phyloP scores from a whole-genome alignment of 2,329 filamentous ascomycete genomes.

The Fusarium tricinctum region DNA sequence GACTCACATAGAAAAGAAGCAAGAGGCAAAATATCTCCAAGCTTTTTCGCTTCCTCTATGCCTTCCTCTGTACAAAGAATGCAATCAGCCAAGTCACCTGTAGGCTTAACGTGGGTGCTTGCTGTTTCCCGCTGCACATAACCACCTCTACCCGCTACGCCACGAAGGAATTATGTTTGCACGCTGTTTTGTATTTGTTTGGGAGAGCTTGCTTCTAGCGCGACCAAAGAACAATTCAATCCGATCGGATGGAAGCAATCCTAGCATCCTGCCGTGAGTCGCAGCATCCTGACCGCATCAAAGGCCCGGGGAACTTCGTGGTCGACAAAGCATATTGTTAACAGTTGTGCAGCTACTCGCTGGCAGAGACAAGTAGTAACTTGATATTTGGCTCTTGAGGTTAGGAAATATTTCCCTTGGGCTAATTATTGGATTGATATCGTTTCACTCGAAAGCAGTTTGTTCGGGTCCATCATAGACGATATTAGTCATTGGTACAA shows the following conservation, averaged over 20 bases:
- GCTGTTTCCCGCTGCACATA: slow-evolving; percentile 42
- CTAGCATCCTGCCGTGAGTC: background rate
- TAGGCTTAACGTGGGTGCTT: slow-evolving; percentile 32
- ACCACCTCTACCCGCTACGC: slow-evolving; percentile 22
- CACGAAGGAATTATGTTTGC: slow-evolving; percentile 20
- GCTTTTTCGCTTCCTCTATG: background rate
- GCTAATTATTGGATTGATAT: background rate
- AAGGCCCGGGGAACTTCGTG: background rate
- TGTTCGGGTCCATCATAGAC: slow-evolving; percentile 19
- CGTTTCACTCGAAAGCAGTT: slow-evolving; percentile 9
- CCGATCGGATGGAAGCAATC: background rate
- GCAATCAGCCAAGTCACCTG: slow-evolving; percentile 15
- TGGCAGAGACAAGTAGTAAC: no score
- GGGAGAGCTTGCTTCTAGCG: background rate
- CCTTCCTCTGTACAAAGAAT: slow-evolving; percentile 10
- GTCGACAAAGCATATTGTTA: background rate
- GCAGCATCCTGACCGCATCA: background rate
- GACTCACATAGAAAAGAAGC: no score
- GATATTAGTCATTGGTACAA: slow-evolving; percentile 5
- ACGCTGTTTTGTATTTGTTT: background rate
- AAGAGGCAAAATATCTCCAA: background rate
- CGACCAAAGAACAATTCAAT: background rate
- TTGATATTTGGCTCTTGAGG: no score
- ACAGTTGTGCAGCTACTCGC: background rate
- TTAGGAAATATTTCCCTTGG: background rate